Base-by-base conservation (phyloP, 1,284 basidiomycete genomes). In the Boletus semigastroideus region DNA sequence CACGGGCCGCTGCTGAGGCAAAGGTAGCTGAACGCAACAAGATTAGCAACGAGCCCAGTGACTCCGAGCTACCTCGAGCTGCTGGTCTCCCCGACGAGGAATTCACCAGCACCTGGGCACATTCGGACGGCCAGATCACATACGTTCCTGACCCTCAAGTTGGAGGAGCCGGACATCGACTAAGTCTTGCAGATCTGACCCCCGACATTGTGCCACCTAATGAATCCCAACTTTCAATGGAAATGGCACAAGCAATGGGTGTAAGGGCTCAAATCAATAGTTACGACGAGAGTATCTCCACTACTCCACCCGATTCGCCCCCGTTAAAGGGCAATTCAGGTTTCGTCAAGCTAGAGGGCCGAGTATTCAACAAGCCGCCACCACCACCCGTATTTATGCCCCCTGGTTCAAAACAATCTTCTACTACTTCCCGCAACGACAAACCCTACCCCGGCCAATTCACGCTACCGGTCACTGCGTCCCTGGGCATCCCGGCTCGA, bases 1-100 rank as follows among this genome's bases (percentile, higher is more conserved):
- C 86, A 11, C 75, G 79, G 50, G 84, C 84, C 45, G 82, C 82
- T 41, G 87, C 87, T 6, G 84, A 89, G 64, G 86, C 83, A 6
- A 77, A 79, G 51, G 76, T 90, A 13, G 86, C 82, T 2, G 78
- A 88, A 61, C 72, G 85, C 40, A 72, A 79, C 56, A 79, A 80
- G 64, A 67, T 73, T 39, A 74, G 76, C 46, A 70, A 73, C 43
- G 71, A 72, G 64, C 53, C 60, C 64, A 51, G 65, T 60, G 37
- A 68, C 59, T 47, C 67, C 20, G 64, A 59, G 34, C 47, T 52
- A 27, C 57, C 59, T 37, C 38, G 53, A 22, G 55, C 54, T 37
- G 47, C 57, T 25, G 44, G 45, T 16, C 28, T 54, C 13, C 39
- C 37, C 7, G 37, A 51, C 42, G 38, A 42, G 38, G 53, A 54